A percentile compares a stretch with the other conserved stretches of the same genome.
phyloP scores from a whole-genome alignment of 176 grass and related monocot genomes.

The Alopecurus myosuroides region DNA sequence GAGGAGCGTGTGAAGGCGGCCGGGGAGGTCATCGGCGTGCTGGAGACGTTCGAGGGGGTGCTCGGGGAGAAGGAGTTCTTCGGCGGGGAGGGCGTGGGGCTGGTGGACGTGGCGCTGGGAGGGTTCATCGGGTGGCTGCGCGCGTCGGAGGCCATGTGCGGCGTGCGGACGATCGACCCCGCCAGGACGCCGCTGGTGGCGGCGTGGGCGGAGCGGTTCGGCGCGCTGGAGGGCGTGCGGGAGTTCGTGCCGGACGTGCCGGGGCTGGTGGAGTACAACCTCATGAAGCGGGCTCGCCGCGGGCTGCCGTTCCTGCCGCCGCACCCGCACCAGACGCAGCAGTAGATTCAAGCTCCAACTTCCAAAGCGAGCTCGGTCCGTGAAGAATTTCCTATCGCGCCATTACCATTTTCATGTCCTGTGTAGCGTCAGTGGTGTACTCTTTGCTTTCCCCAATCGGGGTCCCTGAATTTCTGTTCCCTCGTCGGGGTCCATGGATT shows the following conservation, averaged over 20 bases:
- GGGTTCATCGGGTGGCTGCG: background rate
- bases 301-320: background rate
- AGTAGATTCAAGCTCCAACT: background rate
- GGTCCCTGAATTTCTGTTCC: no score
- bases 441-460: no score
- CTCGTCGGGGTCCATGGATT: no score
- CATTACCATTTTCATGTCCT: no score
- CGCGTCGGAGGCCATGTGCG: conserved; percentile 10
- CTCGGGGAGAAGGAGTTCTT: background rate
- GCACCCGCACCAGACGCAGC: background rate
- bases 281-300: background rate
- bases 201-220: conserved; percentile 10
- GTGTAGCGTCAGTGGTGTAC: no score
- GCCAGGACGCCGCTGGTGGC: conserved; percentile 6
- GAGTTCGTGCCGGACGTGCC: background rate
- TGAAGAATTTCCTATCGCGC: no score
- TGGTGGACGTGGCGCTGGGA: background rate
- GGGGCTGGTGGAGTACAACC: conserved; percentile 13
- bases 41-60: conserved; percentile 10
- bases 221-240: background rate
- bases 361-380: background rate
- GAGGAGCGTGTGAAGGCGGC: background rate
- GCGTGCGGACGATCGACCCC: background rate
- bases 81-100: background rate
- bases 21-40: background rate